Conservation (phyloP, 1,284 basidiomycete genomes). For the Marasmius tenuissimus region DNA sequence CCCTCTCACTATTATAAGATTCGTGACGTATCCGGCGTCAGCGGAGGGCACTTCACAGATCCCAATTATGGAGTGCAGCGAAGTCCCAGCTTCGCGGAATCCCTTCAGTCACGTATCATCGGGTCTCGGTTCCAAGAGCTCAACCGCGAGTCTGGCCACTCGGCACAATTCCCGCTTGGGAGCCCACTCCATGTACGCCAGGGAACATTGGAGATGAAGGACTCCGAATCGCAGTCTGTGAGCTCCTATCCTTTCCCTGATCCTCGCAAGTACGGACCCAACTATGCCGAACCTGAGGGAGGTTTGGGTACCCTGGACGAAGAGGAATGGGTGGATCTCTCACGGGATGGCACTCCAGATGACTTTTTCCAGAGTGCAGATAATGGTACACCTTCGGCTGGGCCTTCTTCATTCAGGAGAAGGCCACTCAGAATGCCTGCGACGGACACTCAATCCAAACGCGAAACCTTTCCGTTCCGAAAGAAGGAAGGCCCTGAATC, state of each 20-base stretch:
- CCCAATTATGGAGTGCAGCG: slow-evolving; percentile 34
- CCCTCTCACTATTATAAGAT: slow-evolving; percentile 77
- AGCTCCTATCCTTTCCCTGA: slow-evolving; percentile 45
- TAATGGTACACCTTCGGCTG: slow-evolving; percentile 24
- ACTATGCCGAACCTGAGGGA: slow-evolving; percentile 41
- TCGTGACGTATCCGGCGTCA: slow-evolving; percentile 58
- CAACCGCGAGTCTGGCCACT: slow-evolving; percentile 54
- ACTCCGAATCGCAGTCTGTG: slow-evolving; percentile 22
- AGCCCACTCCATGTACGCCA: slow-evolving; percentile 48
- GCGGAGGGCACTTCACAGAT: slow-evolving; percentile 56
- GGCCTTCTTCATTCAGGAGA: slow-evolving; percentile 31
- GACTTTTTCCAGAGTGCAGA: slow-evolving; percentile 12
- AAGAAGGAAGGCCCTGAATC: slow-evolving; percentile 24
- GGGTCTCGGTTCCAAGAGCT: slow-evolving; percentile 74
- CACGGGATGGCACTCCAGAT: slow-evolving; percentile 13
- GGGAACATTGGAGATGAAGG: slow-evolving; percentile 52
- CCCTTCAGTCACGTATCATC: slow-evolving; percentile 59
- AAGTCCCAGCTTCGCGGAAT: slow-evolving; percentile 47
- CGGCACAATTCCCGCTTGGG: slow-evolving; percentile 62
- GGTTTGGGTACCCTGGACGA: slow-evolving; percentile 28
- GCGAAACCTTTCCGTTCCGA: slow-evolving; percentile 67
- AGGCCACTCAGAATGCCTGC: slow-evolving; percentile 30
- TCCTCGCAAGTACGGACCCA: slow-evolving; percentile 52
- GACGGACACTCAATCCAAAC: slow-evolving; percentile 36
- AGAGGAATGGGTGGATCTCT: slow-evolving; percentile 21